A percentile compares a stretch with the other conserved stretches of the same genome.
Conservation (phyloP, 2,329 filamentous ascomycete species). For the Zymoseptoria tritici region DNA sequence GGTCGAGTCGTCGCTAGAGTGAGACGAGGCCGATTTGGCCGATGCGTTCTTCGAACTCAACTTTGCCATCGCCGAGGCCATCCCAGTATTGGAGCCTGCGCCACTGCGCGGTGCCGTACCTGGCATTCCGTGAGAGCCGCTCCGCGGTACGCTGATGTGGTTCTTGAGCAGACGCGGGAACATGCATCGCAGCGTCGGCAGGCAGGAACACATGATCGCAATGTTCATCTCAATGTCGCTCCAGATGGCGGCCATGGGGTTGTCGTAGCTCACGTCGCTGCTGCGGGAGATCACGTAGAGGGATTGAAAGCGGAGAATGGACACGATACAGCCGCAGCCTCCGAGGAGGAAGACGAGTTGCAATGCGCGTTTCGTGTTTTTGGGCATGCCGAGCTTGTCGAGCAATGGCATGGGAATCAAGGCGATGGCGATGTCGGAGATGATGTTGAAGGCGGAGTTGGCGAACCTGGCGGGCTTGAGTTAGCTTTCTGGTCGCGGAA, state of each 20-base stretch:
- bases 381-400: conserved; percentile 28
- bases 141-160: not conserved
- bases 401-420: conserved; percentile 30
- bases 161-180: conserved; percentile 28
- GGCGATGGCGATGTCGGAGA: conserved; percentile 31
- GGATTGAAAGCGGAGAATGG: conserved; percentile 27
- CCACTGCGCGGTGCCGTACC: not conserved
- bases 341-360: conserved; percentile 31
- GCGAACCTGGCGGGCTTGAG: conserved; percentile 24
- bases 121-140: not conserved
- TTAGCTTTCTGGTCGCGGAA: not conserved
- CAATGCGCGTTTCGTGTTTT: conserved; percentile 27
- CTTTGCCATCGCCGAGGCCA: not conserved
- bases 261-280: conserved; percentile 26
- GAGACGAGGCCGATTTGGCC: not conserved
- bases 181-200: conserved; percentile 32
- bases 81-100: not conserved
- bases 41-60: not conserved
- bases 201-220: conserved; percentile 31
- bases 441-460: conserved; percentile 31
- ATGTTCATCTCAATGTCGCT: conserved; percentile 30
- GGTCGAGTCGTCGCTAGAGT: not conserved
- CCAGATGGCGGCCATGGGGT: conserved; percentile 31
- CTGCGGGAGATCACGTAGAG: conserved; percentile 21
- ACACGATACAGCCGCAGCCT: conserved; percentile 28